Conservation (phyloP, 2,329 filamentous ascomycete species). For the Aspergillus aculeatinus region DNA sequence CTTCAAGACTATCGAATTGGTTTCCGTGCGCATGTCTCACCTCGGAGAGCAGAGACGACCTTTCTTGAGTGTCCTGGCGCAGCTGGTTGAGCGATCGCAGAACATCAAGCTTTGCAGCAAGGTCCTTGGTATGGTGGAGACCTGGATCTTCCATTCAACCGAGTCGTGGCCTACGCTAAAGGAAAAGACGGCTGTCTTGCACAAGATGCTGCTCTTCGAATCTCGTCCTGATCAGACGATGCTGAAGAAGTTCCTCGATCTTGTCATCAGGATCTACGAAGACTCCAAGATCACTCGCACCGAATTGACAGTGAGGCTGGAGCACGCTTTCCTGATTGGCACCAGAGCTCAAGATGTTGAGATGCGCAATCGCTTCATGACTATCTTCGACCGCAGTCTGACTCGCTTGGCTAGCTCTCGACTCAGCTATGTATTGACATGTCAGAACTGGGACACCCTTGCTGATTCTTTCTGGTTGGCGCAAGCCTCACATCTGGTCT, state of each 20-base stretch:
- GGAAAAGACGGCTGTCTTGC: conserved; percentile 97
- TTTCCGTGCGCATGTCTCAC: conserved; percentile 86
- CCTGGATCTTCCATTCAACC: conserved; percentile 92
- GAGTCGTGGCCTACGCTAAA: conserved; percentile 97
- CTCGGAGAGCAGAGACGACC: conserved; percentile 87
- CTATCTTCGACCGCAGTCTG: conserved; percentile 90
- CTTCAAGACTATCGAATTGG: conserved; percentile 91
- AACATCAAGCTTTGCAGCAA: conserved; percentile 86
- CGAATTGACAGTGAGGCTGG: conserved; percentile 93
- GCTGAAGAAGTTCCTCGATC: conserved; percentile 87
- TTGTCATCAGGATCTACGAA: conserved; percentile 97
- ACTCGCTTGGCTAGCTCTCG: conserved; percentile 89
- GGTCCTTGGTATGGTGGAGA: conserved; percentile 88
- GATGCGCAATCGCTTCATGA: conserved; percentile 96
- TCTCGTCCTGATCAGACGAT: conserved; percentile 77
- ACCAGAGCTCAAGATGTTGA: conserved; percentile 90
- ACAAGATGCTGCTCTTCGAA: conserved; percentile 98
- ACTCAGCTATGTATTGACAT: conserved; percentile 81
- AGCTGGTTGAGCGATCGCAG: conserved; percentile 90
- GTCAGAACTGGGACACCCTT: conserved; percentile 96
- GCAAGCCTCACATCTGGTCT: conserved; percentile 88
- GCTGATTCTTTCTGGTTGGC: conserved; percentile 95
- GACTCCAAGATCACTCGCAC: conserved; percentile 93
- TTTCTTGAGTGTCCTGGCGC: conserved; percentile 91
- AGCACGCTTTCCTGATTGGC: conserved; percentile 96